Evolutionary conservation across 1,284 basidiomycete genomes (phyloP).

Genomic region (Leccinum cinnamomeum): DNA sequence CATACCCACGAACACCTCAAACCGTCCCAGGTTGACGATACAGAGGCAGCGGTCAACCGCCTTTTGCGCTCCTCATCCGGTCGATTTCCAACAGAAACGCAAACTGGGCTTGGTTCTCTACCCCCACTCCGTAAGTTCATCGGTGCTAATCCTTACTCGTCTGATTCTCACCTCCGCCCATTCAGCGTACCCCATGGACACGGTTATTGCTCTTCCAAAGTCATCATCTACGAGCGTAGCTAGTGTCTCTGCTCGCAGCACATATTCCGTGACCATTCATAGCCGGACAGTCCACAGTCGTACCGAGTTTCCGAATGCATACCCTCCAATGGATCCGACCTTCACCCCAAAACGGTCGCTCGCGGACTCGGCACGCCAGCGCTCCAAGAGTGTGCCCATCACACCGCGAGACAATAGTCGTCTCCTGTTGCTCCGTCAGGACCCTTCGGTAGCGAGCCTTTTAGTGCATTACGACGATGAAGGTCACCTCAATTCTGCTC

Average conservation of each 20-base stretch:
- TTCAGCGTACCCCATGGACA: slow-evolving; percentile 67
- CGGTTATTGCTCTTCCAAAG: slow-evolving; percentile 47
- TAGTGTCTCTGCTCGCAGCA: slow-evolving; percentile 54
- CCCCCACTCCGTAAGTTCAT: slow-evolving; percentile 65
- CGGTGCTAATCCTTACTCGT: not conserved
- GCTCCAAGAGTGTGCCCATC: slow-evolving; percentile 35
- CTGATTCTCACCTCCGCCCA: not conserved
- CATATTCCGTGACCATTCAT: slow-evolving; percentile 69
- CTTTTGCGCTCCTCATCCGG: slow-evolving; percentile 72
- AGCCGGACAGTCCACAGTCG: slow-evolving; percentile 58
- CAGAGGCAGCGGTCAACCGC: slow-evolving; percentile 60
- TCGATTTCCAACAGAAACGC: slow-evolving; percentile 54
- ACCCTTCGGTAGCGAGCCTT: slow-evolving; percentile 73
- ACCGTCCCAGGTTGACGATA: slow-evolving; percentile 39
- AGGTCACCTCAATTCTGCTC: slow-evolving; percentile 56
- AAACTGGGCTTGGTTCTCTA: slow-evolving; percentile 54
- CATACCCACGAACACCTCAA: slow-evolving; percentile 18
- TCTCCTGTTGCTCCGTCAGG: slow-evolving; percentile 60
- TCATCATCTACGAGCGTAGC: slow-evolving; percentile 49
- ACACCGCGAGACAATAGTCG: slow-evolving; percentile 52
- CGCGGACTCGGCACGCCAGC: slow-evolving; percentile 31
- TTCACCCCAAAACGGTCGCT: slow-evolving; percentile 28
- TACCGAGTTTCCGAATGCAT: slow-evolving; percentile 65
- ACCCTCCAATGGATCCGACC: slow-evolving; percentile 39
- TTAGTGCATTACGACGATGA: slow-evolving; percentile 70